Evolutionary conservation across 805 yeast species (phyloP), one percentile per base, ranked within the genome.

Genomic region (Yarrowia porcina): DNA sequence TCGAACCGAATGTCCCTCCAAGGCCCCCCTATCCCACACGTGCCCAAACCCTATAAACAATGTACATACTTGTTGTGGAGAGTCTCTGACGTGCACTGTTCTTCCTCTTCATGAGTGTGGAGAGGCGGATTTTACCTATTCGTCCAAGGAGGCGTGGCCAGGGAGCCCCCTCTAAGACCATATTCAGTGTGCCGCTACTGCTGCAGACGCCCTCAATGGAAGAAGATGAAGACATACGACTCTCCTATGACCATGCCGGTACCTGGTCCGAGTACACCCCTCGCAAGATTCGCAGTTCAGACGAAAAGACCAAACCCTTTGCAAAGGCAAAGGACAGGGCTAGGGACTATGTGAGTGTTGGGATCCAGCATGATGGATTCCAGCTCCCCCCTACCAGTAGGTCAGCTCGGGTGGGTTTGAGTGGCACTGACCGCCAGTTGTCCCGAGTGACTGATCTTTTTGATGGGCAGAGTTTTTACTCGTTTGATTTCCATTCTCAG

Each of bases 21-120:
- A 13, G 28, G 52, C 52, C 52, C 52, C 52, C 28, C 28, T 45
- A 45, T 45, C 35, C 17, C 35, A 28, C 49, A 44, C 32, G 49
- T 44, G 52, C 52, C 36, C 52, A 45, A 45, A 45, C 52, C 36
- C 52, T 45, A 45, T 45, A 8, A 17, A 13, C 2, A n/a, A 3
- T 13, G 25, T 44, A 27, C 49, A 27, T 44, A 44, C 21, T n/a
- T n/a, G n/a, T n/a, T 12, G 20, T 11, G 28, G 8, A 25, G 28
- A 8, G 33, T 3, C 5, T 17, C 11, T 35, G 38, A 45, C 50
- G n/a, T 18, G 8, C 50, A 9, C 52, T 15, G 13, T n/a, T 20
- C 36, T 28, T 30, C 18, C 27, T 30, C 52, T 4, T 13, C 18
- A 45, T 45, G 52, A 45, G 52, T 18, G 52, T 45, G 25, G 52